Evolutionary conservation across 2,329 filamentous ascomycete genomes (phyloP), one percentile per base, ranked within the genome.

Genomic region (Calonectria hongkongensis): DNA sequence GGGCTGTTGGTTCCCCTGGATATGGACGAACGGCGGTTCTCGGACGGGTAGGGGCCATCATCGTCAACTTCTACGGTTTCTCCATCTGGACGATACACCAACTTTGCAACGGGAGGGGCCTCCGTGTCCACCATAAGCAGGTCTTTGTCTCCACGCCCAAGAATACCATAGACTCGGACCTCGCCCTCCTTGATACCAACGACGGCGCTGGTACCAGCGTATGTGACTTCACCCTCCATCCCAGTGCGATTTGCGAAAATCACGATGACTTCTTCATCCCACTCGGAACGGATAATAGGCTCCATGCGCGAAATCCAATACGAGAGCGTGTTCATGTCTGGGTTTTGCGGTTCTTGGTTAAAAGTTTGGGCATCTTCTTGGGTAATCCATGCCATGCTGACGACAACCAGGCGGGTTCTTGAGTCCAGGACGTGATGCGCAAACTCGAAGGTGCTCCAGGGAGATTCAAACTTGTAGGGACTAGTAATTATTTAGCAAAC

Each of bases 371-470:
- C 86, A 78, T 86, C 88, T 74, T 87, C 91, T 68, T 82, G 86
- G 3, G 93, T 95, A 33, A 94, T 86, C 94, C 94, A 96, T 0
- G 94, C 94, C 94, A 96, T 96, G 9, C 90, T 91, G 0, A 96
- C 77, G 39, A 95, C 89, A 2, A 94, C 91, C 0, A 96, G 74
- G 18, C 91, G 90, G 0, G 92, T 89, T 0, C 87, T 79, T 0
- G 84, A 84, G 1, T 90, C 83, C 0, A 95, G 81, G 10, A 92
- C 85, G 54, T 94, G 91, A 28, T 86, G 88, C 0, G 88, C 88
- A n/a, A 87, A 87, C 66, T 88, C 85, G 33, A 84, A 86, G 0
- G 75, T 75, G 5, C 83, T 47, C 85, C 85, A 86, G 0, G 85
- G 83, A 0, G 84, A 82, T 25, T 85, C 76, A 9, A 84, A 86